Percentiles rank a stretch among this genome's conserved stretches.
phyloP scores from a whole-genome alignment of 2,329 filamentous ascomycete genomes.

The Fusarium sp. region DNA sequence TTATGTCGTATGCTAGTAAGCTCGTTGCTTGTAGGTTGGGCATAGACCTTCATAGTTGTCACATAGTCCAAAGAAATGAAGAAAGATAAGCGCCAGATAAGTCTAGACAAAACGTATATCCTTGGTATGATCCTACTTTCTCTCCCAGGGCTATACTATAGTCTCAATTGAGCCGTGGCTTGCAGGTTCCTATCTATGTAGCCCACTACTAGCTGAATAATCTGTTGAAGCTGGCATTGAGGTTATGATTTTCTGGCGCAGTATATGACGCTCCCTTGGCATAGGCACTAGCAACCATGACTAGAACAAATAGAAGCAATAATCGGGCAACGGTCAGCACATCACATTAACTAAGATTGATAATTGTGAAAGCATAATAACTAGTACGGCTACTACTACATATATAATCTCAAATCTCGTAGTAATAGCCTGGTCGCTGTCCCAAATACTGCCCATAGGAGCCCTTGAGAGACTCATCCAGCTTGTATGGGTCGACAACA shows the following conservation, averaged over 20 bases:
- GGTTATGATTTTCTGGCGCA: too few relatives aligned
- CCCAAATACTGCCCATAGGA: neutral
- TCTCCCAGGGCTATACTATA: neutral
- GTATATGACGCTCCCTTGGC: too few relatives aligned
- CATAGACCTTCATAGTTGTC: neutral
- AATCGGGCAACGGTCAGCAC: too few relatives aligned
- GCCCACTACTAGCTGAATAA: too few relatives aligned
- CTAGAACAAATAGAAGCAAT: too few relatives aligned
- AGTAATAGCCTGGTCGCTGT: neutral
- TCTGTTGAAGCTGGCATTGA: too few relatives aligned
- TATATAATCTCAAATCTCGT: neutral
- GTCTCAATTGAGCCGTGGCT: neutral
- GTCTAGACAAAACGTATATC: neutral
- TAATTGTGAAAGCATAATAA: accelerated
- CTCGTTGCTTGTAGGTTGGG: neutral
- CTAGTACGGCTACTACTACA: neutral
- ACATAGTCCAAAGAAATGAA: neutral
- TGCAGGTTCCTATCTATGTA: too few relatives aligned
- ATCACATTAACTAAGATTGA: too few relatives aligned
- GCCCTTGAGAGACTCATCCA: neutral
- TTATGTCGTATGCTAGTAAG: neutral
- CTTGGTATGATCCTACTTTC: neutral
- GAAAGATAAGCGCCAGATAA: neutral
- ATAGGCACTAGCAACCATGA: too few relatives aligned
- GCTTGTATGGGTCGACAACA: neutral